Percentiles rank a stretch among this genome's conserved stretches.
phyloP scores from a whole-genome alignment of 306 rosid genomes.

The Abrus precatorius region DNA sequence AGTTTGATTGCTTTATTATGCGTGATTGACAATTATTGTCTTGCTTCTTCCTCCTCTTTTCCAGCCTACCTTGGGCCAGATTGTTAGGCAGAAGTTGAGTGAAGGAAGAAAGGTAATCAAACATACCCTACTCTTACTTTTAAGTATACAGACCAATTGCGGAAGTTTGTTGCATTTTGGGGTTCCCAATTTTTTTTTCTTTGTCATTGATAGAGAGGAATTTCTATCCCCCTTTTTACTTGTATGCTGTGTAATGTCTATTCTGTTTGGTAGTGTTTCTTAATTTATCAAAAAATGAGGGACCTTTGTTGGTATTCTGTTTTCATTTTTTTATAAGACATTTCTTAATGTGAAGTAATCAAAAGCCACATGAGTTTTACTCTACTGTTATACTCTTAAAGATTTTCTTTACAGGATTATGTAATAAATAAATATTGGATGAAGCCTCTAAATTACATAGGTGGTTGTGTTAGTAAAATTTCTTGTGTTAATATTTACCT shows the following conservation, averaged over 20 bases:
- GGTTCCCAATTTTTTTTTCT: background rate
- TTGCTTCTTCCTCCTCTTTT: conserved; percentile 36
- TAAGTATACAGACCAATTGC: background rate
- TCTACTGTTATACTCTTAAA: background rate
- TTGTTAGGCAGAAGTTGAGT: conserved; percentile 77
- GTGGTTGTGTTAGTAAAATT: background rate
- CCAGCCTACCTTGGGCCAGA: conserved; percentile 85
- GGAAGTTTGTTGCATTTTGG: background rate
- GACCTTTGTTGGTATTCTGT: background rate
- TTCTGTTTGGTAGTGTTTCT: background rate
- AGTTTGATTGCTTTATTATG: conserved; percentile 30
- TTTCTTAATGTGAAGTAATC: background rate
- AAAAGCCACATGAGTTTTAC: background rate
- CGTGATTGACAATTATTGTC: conserved; percentile 18
- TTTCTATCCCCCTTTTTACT: background rate
- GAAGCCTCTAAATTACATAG: background rate
- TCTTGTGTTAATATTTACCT: background rate
- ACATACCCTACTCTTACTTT: background rate
- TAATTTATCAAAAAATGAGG: background rate
- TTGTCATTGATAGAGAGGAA: background rate
- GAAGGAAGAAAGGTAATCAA: conserved; percentile 84
- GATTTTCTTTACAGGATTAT: background rate
- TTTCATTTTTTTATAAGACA: background rate
- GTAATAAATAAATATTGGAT: background rate
- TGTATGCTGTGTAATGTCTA: background rate